Conservation (phyloP, 2,329 filamentous ascomycete species). For the Beauveria scarabaeidicola region DNA sequence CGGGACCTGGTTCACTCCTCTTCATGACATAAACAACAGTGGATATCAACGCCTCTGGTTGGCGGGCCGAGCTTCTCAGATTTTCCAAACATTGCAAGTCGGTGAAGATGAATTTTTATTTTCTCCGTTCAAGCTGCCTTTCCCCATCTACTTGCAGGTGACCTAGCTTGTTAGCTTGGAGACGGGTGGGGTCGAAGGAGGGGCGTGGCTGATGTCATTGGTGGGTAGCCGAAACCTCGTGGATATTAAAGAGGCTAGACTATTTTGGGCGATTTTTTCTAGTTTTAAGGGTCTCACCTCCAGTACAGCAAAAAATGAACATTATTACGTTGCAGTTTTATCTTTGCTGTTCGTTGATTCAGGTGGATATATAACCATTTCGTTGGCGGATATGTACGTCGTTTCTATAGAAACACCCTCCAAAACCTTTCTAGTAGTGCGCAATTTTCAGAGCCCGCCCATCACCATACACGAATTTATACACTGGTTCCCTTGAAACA, state of each 20-base stretch:
- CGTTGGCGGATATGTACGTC: too few relatives aligned
- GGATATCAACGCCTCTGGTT: slow-evolving; percentile 8
- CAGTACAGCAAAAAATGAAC: not conserved
- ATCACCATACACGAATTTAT: not conserved
- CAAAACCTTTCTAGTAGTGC: not conserved
- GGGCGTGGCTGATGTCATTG: slow-evolving; percentile 6
- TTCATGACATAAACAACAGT: slow-evolving; percentile 9
- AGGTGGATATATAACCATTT: too few relatives aligned
- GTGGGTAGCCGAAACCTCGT: not conserved
- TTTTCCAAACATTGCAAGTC: not conserved
- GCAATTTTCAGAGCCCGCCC: not conserved
- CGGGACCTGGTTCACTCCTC: not conserved
- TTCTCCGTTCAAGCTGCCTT: not conserved
- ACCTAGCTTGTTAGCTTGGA: not conserved
- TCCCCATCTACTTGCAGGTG: not conserved
- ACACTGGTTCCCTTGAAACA: too few relatives aligned
- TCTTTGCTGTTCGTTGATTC: not conserved
- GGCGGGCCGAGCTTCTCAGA: not conserved
- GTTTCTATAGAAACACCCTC: not conserved
- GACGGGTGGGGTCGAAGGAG: not conserved
- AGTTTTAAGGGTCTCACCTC: not conserved
- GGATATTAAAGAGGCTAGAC: not conserved
- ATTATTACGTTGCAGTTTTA: not conserved
- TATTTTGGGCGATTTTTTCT: not conserved
- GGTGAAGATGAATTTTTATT: not conserved